Evolutionary conservation across 1,139 yeast genomes (phyloP).

Genomic region (Saccharomyces pastorianus): DNA sequence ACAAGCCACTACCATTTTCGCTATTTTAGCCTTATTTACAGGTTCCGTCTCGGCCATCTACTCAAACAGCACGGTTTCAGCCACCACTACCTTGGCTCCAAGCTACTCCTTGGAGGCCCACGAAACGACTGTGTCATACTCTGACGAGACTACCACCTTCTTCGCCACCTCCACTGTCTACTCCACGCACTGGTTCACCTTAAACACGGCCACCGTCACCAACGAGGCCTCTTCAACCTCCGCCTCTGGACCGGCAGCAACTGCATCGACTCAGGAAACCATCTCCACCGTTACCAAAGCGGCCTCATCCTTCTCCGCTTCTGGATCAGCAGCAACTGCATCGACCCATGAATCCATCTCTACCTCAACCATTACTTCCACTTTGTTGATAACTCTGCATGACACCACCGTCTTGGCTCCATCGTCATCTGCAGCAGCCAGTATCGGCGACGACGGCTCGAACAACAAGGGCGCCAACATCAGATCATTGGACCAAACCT

Average conservation of each 20-base stretch:
- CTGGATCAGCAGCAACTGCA: too few relatives aligned
- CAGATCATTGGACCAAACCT: neutral
- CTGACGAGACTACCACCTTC: conserved; percentile 3
- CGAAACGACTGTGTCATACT: conserved; percentile 1
- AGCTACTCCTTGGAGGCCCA: conserved; percentile 1
- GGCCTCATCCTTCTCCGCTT: too few relatives aligned
- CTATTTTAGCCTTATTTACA: neutral
- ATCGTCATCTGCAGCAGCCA: conserved; percentile 3
- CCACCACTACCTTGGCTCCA: conserved; percentile 2
- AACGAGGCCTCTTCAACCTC: neutral
- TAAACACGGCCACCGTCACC: neutral
- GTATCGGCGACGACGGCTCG: conserved; percentile 11
- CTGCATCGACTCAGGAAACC: neutral
- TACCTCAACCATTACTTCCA: conserved; percentile 2
- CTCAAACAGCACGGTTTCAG: neutral
- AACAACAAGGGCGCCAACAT: conserved; percentile 11
- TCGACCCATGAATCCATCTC: too few relatives aligned
- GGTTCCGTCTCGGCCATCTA: conserved; percentile 1
- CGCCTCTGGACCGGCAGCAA: neutral
- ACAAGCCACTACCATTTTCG: conserved; percentile 1
- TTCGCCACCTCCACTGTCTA: conserved; percentile 4
- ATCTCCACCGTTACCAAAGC: neutral
- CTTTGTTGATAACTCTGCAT: conserved; percentile 1
- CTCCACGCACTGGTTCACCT: neutral
- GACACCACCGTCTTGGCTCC: conserved; percentile 1